Percentiles rank a stretch among this genome's conserved stretches.
phyloP scores from a whole-genome alignment of 169 alveolate species.

The Plasmodium berghei region DNA sequence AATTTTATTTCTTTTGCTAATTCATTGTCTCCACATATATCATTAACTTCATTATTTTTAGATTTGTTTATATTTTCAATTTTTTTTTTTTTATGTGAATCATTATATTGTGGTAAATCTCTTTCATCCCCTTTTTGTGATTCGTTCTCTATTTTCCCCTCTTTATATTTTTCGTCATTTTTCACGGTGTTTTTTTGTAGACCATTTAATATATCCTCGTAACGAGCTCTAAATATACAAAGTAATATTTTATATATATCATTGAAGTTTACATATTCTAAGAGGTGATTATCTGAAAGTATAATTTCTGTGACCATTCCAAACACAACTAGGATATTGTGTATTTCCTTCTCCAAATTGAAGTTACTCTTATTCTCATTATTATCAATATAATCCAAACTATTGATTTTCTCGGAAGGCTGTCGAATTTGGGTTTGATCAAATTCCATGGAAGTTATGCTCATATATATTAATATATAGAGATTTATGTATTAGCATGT shows the following conservation, averaged over 20 bases:
- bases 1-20: constrained; percentile 26
- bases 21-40: background rate
- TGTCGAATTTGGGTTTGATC: constrained; percentile 4
- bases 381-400: no score
- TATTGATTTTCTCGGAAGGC: background rate
- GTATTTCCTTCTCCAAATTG: constrained; percentile 29
- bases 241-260: constrained; percentile 50
- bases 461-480: constrained; percentile 3
- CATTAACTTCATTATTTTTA: background rate
- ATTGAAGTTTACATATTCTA: constrained; percentile 43
- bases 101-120: background rate
- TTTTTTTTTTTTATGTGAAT: background rate
- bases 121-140: background rate
- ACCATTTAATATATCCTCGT: constrained; percentile 16
- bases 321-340: constrained; percentile 33
- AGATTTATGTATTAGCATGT: background rate
- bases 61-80: background rate
- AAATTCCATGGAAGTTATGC: background rate
- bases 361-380: background rate
- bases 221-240: constrained; percentile 25
- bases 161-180: no score
- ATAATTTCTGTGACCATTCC: constrained; percentile 44
- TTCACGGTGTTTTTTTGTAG: background rate
- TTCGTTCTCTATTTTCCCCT: background rate
- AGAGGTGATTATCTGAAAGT: constrained; percentile 42